Conservation (phyloP, 768 basidiomycete genomes). For the Pleurotus platypus region DNA sequence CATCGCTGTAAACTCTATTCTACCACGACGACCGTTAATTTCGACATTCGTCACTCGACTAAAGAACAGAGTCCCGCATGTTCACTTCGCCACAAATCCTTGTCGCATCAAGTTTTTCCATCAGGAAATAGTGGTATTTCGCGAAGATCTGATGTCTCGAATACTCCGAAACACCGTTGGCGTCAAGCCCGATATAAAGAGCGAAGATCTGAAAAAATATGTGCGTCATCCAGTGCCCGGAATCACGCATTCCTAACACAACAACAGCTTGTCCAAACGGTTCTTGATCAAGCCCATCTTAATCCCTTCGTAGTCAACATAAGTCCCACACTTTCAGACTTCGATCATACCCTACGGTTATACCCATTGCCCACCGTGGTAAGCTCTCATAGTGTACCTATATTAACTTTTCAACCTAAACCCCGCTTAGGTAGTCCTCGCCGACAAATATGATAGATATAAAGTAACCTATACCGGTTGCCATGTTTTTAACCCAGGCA, state of each 20-base stretch:
- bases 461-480: conserved; percentile 97
- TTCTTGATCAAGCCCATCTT: conserved; percentile 95
- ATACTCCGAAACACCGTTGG: conserved; percentile 92
- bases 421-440: conserved; percentile 70
- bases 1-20: conserved; percentile 71
- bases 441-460: conserved; percentile 95
- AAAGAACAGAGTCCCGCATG: conserved; percentile 69
- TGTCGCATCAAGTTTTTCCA: conserved; percentile 93
- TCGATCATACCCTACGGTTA: conserved; percentile 86
- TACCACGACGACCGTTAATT: conserved; percentile 82
- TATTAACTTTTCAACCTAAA: no score
- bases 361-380: conserved; percentile 95
- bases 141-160: conserved; percentile 90
- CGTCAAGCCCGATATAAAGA: conserved; percentile 75
- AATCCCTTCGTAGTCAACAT: conserved; percentile 80
- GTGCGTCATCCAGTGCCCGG: conserved; percentile 40
- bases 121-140: conserved; percentile 91
- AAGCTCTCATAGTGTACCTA: conserved; percentile 20
- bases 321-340: conserved; percentile 85
- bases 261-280: conserved; percentile 86
- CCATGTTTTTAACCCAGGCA: conserved; percentile 97
- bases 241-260: neutral
- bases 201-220: conserved; percentile 83
- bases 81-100: conserved; percentile 85
- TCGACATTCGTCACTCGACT: conserved; percentile 70